Evolutionary conservation across 1,139 yeast genomes (phyloP), one percentile per base, ranked within the genome.

Genomic region (Taphrina flavorubra): DNA sequence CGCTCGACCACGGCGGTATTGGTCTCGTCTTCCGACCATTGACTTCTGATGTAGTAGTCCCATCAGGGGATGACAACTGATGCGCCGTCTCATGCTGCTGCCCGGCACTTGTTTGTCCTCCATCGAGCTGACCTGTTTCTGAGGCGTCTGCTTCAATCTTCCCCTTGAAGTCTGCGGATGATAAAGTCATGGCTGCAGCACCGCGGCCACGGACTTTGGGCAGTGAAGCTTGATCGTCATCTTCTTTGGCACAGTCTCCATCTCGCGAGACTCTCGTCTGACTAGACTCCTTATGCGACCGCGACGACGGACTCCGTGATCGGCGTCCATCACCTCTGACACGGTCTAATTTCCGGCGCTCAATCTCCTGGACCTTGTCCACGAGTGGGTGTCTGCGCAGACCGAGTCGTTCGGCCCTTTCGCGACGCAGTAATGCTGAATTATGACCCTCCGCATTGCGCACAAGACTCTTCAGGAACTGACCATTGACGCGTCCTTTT

Each of bases 401-500:
- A 18, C 57, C 49, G 51, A 62, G 59, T 14, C 65, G 51, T 10
- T 62, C 65, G 8, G n/a, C 51, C 14, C 65, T 53, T 42, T 62
- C 65, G 11, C 31, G 37, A n/a, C 56, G 44, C 36, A 46, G 16
- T 37, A 63, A 39, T 20, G 51, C 59, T 14, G 36, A 18, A 53
- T 63, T 63, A 37, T 63, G 61, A 7, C 67, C 67, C 18, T 53
- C 61, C 8, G 53, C 56, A 37, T 55, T 49, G 13, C 61, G 42
- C 37, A 63, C 67, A 6, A 57, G 31, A 18, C 44, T 63, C 56
- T 44, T 34, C 18, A 63, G 46, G 46, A 63, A 63, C 2, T 55
- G 53, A 11, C 20, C 51, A 39, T 63, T 55, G 61, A 63, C 39
- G 5, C 61, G 31, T 18, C 42, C 53, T 18, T 58, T 58, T 14